Conservation (phyloP, 2,329 filamentous ascomycete genomes). For the Scedosporium boydii region DNA sequence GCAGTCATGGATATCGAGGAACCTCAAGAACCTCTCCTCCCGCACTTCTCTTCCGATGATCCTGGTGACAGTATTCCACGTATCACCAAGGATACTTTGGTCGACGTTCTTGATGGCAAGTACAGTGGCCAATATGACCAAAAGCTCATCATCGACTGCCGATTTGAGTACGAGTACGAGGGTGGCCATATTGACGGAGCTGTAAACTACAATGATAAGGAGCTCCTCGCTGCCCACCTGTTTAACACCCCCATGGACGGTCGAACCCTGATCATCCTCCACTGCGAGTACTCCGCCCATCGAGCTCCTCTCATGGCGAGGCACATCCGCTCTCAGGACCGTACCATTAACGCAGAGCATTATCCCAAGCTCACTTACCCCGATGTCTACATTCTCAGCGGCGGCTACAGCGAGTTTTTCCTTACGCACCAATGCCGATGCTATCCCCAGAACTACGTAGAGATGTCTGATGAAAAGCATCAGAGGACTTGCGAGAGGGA, state of each 20-base stretch:
- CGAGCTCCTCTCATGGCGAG: slow-evolving; percentile 94
- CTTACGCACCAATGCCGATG: slow-evolving; percentile 68
- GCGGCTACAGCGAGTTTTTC: slow-evolving; percentile 93
- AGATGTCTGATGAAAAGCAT: slow-evolving; percentile 91
- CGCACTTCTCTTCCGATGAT: slow-evolving; percentile 74
- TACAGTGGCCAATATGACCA: slow-evolving; percentile 69
- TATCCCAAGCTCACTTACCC: slow-evolving; percentile 91
- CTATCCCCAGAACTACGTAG: slow-evolving; percentile 90
- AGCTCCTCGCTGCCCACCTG: slow-evolving; percentile 68
- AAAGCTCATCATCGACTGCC: slow-evolving; percentile 85
- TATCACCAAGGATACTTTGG: slow-evolving; percentile 71
- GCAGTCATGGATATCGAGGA: slow-evolving; percentile 81
- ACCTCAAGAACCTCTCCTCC: slow-evolving; percentile 59
- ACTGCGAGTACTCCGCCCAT: slow-evolving; percentile 98
- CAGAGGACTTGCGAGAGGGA: slow-evolving; percentile 89
- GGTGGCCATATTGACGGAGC: slow-evolving; percentile 91
- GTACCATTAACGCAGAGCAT: slow-evolving; percentile 70
- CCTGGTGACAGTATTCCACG: slow-evolving; percentile 80
- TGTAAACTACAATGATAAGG: slow-evolving; percentile 95
- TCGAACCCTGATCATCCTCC: slow-evolving; percentile 78
- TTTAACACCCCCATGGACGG: slow-evolving; percentile 60
- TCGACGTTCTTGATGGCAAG: slow-evolving; percentile 80
- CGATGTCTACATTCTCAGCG: slow-evolving; percentile 93
- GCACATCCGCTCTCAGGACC: slow-evolving; percentile 82
- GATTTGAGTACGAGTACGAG: slow-evolving; percentile 97